Evolutionary conservation across 78 protist genomes (phyloP).

Genomic region (Cavenderia fasciculata): DNA sequence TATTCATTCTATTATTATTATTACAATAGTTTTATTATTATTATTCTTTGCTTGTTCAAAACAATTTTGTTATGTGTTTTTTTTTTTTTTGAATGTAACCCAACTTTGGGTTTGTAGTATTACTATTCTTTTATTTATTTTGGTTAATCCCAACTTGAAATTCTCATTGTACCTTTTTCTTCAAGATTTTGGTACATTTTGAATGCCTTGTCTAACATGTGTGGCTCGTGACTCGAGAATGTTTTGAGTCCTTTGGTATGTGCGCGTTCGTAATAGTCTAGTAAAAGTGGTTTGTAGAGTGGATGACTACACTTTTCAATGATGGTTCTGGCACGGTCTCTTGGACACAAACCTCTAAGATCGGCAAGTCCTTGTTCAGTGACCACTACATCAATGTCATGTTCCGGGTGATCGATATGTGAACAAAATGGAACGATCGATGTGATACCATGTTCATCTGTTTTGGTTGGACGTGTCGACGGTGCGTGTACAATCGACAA

Average conservation of each 20-base stretch:
- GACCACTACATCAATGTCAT: conserved; percentile 46
- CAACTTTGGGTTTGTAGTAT: neutral
- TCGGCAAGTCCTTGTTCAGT: conserved; percentile 72
- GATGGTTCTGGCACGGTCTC: conserved; percentile 36
- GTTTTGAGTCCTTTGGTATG: neutral
- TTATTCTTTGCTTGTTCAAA: neutral
- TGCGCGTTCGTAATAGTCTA: conserved; percentile 31
- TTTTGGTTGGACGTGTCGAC: conserved; percentile 77
- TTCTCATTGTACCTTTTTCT: conserved; percentile 71
- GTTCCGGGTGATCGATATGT: conserved; percentile 63
- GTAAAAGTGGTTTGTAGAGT: conserved; percentile 57
- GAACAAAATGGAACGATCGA: conserved; percentile 42
- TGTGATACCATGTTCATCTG: conserved; percentile 51
- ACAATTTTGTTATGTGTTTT: neutral
- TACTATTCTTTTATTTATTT: neutral
- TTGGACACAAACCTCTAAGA: conserved; percentile 52
- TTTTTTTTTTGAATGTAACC: neutral
- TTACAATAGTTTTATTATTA: too few relatives aligned
- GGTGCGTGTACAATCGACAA: conserved; percentile 86
- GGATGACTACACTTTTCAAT: conserved; percentile 69
- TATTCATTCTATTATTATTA: too few relatives aligned
- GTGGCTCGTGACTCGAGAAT: conserved; percentile 45
- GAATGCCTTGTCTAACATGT: conserved; percentile 48
- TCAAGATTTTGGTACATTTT: conserved; percentile 30
- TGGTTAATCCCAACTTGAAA: conserved; percentile 54